Base-by-base conservation (phyloP, 164 flowering plant genomes). In the Aristolochia fimbriata region DNA sequence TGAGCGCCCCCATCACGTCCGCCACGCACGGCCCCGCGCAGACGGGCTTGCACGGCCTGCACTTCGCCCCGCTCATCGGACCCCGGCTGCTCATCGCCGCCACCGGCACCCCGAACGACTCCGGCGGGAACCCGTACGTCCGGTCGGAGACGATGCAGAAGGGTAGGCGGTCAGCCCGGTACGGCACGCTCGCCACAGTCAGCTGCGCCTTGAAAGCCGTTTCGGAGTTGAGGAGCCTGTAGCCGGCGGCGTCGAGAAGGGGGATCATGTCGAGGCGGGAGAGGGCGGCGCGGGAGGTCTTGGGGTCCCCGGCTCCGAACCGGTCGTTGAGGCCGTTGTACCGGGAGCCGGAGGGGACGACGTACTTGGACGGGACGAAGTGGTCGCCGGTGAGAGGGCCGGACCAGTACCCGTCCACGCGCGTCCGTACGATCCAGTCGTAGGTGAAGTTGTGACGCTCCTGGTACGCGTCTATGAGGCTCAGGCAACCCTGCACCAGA, bases 291-390 rank as follows among this genome's bases (percentile, higher is more conserved):
- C 54, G 60, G 15, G 99, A 82, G 60, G 87, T 62, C 67, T 71
- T 65, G 67, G 73, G 59, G 68, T 93, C 89, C 1, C 99, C 96
- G 17, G 85, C 50, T n/a, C 99, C 99, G 13, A 90, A 70, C 0
- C 99, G 78, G 76, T 93, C 99, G 69, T 90, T 90, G 69, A 93
- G 86, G 43, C 97, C 97, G 17, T 85, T 83, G 61, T 74, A 93
- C 31, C 62, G 37, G 49, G 97, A 93, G 15, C 97, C 99, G 0
- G 84, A 66, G 1, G 99, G 97, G 31, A 90, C 91, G 2, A 86
- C 27, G 69, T 90, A 93, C 6, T 64, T 70, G 14, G 83, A 78
- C 23, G 73, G 77, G 3, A 82, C 41, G 71, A 93, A 90, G 69
- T 70, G 64, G 1, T 73, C 71, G 0, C 89, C 84, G 24, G 46